A percentile compares a stretch with the other conserved stretches of the same genome.
Conservation (phyloP, 148 eudicot genomes). For the Camellia granthamiana region DNA sequence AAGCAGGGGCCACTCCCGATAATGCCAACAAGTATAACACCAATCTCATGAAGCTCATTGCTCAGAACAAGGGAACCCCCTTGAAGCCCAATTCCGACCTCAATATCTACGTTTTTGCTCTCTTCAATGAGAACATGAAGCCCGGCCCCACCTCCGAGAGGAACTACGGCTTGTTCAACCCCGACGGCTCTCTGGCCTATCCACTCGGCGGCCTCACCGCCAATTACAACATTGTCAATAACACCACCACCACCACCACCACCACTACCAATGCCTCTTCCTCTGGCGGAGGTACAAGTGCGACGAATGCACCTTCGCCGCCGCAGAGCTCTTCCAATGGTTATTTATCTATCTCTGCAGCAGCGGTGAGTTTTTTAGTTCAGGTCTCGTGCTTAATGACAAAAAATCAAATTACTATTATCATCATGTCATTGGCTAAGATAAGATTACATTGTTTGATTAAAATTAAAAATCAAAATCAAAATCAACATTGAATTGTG, state of each 20-base stretch:
- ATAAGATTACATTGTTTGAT: too few relatives aligned
- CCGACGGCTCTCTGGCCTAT: conserved; percentile 78
- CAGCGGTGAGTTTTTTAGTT: conserved; percentile 40
- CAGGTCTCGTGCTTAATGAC: too few relatives aligned
- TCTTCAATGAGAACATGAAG: conserved; percentile 88
- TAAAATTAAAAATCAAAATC: too few relatives aligned
- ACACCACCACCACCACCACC: conserved; percentile 9
- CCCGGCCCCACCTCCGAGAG: conserved; percentile 95
- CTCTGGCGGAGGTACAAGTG: conserved; percentile 1
- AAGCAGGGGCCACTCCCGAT: conserved; percentile 71
- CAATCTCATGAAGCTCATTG: conserved; percentile 57
- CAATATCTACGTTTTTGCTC: conserved; percentile 69
- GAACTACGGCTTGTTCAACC: conserved; percentile 85
- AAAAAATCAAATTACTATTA: too few relatives aligned
- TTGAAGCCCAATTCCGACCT: conserved; percentile 59
- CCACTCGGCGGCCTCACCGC: conserved; percentile 53
- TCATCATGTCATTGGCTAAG: too few relatives aligned
- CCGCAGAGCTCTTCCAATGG: conserved; percentile 45
- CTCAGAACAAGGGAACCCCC: conserved; percentile 65
- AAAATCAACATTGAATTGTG: too few relatives aligned
- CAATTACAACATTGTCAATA: conserved; percentile 23
- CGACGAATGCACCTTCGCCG: conserved; percentile 17
- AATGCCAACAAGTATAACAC: conserved; percentile 85
- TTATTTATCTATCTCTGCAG: conserved; percentile 61
- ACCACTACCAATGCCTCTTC: too few relatives aligned